Percentiles rank a stretch among this genome's conserved stretches.
Evolutionary conservation across 2,329 filamentous ascomycete species (phyloP).

Genomic region (Mycosphaerelloides madeirae): DNA sequence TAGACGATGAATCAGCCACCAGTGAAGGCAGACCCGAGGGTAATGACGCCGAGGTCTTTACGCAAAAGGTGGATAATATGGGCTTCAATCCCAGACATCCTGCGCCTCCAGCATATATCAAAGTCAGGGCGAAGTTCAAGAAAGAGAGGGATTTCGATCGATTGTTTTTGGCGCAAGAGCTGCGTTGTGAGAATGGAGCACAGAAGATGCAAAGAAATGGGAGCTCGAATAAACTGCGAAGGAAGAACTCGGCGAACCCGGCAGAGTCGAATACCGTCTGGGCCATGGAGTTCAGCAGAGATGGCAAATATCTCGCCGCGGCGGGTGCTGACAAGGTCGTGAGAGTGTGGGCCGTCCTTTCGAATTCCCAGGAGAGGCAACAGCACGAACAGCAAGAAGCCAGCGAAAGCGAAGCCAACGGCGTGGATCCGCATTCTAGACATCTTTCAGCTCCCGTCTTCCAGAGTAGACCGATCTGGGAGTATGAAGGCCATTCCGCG

Average conservation of each 20-base stretch:
- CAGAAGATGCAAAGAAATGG: conserved; percentile 18
- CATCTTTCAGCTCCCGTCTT: conserved; percentile 88
- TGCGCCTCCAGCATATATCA: conserved; percentile 85
- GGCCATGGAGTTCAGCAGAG: conserved; percentile 87
- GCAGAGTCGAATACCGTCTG: conserved; percentile 60
- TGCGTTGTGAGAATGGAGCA: conserved; percentile 37
- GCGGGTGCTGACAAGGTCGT: conserved; percentile 84
- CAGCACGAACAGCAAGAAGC: conserved; percentile 68
- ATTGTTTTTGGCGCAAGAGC: conserved; percentile 86
- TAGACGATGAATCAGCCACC: conserved; percentile 51
- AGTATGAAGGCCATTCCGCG: conserved; percentile 77
- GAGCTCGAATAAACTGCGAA: conserved; percentile 27
- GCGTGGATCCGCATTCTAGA: conserved; percentile 44
- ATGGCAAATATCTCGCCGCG: conserved; percentile 87
- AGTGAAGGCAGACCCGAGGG: conserved; percentile 71
- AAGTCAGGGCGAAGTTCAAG: conserved; percentile 75
- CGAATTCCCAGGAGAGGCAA: conserved; percentile 72
- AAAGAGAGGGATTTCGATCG: conserved; percentile 76
- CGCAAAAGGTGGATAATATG: conserved; percentile 63
- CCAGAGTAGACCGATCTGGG: conserved; percentile 66
- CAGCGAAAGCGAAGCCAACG: conserved; percentile 41
- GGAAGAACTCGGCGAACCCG: conserved; percentile 42
- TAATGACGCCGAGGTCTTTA: conserved; percentile 77
- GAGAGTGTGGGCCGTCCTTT: conserved; percentile 82
- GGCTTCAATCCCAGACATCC: conserved; percentile 84